Evolutionary conservation across 352 stramenopile species (phyloP), one percentile per base, ranked within the genome.

Genomic region (Aphanomyces invadans): DNA sequence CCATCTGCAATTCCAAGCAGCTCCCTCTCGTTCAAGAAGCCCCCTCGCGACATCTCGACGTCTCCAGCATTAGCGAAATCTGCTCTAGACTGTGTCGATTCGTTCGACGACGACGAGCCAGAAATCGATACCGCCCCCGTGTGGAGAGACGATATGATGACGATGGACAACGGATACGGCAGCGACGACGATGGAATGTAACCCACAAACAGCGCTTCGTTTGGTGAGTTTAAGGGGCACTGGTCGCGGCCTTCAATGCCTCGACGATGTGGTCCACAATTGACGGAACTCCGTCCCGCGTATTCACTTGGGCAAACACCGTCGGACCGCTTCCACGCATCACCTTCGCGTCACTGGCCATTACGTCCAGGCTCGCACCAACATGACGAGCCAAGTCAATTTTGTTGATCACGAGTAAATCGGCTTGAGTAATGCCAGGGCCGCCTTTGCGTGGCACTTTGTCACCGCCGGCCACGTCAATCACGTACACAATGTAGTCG

Each of bases 401-500:
- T 79, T 99, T 99, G 80, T 99, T 99, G 68, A 99, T 95, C 15
- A 99, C 83, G 3, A 99, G 79, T 57, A 99, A 74, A 73, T 99
- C 95, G 12, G 86, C 94, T 74, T 99, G 95, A 1, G 95, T 99
- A 72, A 99, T 98, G 28, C 96, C 96, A 0, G 96, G 96, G 42
- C 96, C 96, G 59, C 96, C 96, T 75, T 99, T 99, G 63, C 96
- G 88, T 26, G 96, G 96, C 59, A 99, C 88, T 74, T 99, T 99
- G 74, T 99, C 96, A 23, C 97, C 97, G 26, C 96, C 96, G 19
- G 96, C 94, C 29, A 99, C 96, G 76, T 99, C 97, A 74, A 99
- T 99, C 15, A 99, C 97, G 76, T 99, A 99, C 65, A 99, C 90
- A 38, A 97, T 99, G 71, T 96, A 98, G 81, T 99, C 97, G 4